Conservation (phyloP, 2,329 filamentous ascomycete genomes). For the Penicillium sp. region DNA sequence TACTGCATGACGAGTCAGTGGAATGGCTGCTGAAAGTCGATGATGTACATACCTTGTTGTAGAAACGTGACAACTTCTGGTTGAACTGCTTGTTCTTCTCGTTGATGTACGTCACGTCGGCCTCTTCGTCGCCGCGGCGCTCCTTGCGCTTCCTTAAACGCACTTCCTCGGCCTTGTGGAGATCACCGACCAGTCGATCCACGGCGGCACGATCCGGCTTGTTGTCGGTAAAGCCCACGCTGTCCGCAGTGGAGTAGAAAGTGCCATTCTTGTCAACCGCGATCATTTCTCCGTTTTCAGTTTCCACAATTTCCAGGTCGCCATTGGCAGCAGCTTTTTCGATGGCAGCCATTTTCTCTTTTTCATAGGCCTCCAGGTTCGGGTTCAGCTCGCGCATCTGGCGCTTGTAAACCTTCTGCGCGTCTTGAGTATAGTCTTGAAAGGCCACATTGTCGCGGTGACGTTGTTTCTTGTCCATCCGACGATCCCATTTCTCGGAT, state of each 20-base stretch:
- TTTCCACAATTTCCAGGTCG: constrained; percentile 88
- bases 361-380: constrained; percentile 77
- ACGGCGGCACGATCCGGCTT: constrained; percentile 82
- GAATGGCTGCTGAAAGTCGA: not conserved
- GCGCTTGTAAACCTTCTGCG: constrained; percentile 87
- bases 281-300: constrained; percentile 87
- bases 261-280: constrained; percentile 86
- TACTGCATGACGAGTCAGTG: constrained; percentile 50
- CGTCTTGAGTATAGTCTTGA: constrained; percentile 79
- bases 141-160: constrained; percentile 81
- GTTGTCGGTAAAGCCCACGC: constrained; percentile 72
- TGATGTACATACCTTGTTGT: constrained; percentile 64
- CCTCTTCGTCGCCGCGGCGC: constrained; percentile 73
- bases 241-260: constrained; percentile 85
- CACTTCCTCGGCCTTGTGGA: constrained; percentile 81
- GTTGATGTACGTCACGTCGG: constrained; percentile 97
- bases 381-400: constrained; percentile 73
- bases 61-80: constrained; percentile 90
- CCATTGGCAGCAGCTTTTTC: constrained; percentile 79
- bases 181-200: constrained; percentile 77
- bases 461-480: constrained; percentile 75
- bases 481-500: constrained; percentile 86
- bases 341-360: constrained; percentile 76
- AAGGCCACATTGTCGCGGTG: constrained; percentile 84
- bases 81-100: constrained; percentile 99